Conservation (phyloP, 1,139 yeast genomes). For the Zygoascus hellenicus region DNA sequence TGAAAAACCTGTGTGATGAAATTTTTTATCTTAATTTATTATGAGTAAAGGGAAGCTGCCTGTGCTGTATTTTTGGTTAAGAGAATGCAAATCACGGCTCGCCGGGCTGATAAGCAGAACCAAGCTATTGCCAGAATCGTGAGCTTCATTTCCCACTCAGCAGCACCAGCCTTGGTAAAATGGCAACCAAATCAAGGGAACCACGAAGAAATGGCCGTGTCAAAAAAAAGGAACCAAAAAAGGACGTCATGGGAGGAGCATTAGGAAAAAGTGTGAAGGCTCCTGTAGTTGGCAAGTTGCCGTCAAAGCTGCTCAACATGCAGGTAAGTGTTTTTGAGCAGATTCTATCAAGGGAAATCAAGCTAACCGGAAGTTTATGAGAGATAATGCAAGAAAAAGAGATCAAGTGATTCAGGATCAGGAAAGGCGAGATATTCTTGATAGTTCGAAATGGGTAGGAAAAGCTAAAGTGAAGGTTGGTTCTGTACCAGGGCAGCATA, state of each 20-base stretch:
- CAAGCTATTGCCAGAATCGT: too few relatives aligned
- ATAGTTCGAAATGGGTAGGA: constrained; percentile 58
- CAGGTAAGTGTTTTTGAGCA: constrained; percentile 37
- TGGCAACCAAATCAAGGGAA: background rate
- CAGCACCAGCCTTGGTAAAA: constrained; percentile 3
- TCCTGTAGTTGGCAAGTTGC: constrained; percentile 36
- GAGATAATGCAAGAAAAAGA: constrained; percentile 35
- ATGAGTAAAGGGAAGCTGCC: too few relatives aligned
- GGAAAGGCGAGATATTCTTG: constrained; percentile 31
- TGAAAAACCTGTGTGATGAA: too few relatives aligned
- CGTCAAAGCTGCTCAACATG: constrained; percentile 69
- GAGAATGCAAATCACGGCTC: too few relatives aligned
- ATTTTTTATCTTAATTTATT: too few relatives aligned
- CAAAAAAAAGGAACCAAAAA: background rate
- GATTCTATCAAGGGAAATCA: background rate
- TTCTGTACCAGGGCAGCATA: background rate
- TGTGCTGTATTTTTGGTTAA: too few relatives aligned
- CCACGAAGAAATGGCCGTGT: constrained; percentile 2
- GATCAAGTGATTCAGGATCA: constrained; percentile 36
- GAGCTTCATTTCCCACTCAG: constrained; percentile 4
- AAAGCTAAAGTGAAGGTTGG: constrained; percentile 8
- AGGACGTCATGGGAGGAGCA: constrained; percentile 2
- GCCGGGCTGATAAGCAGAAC: too few relatives aligned
- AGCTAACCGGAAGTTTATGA: constrained; percentile 41
- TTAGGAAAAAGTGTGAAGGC: constrained; percentile 12